A percentile compares a stretch with the other conserved stretches of the same genome.
Conservation (phyloP, 805 yeast genomes). For the Middelhovenomyces tepae region DNA sequence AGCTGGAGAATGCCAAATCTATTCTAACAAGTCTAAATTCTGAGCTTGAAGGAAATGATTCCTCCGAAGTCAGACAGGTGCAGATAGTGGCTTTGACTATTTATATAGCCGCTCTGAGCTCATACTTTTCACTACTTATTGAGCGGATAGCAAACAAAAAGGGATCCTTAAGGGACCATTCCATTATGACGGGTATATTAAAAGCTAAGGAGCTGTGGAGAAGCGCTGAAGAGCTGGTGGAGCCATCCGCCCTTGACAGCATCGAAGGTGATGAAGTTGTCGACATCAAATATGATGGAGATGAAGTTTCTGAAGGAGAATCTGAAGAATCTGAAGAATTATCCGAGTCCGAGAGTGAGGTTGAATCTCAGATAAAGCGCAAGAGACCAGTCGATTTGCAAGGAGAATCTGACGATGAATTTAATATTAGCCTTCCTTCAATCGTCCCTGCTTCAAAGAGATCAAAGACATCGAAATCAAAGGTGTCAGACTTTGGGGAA, state of each 20-base stretch:
- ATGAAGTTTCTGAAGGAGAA: slow-evolving; percentile 3
- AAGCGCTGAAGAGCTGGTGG: slow-evolving; percentile 52
- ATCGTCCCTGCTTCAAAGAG: slow-evolving; percentile 37
- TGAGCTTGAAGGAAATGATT: slow-evolving; percentile 11
- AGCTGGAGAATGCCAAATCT: slow-evolving; percentile 37
- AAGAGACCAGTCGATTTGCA: slow-evolving; percentile 11
- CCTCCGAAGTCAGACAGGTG: slow-evolving; percentile 24
- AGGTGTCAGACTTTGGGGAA: slow-evolving; percentile 43
- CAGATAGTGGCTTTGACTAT: slow-evolving; percentile 66
- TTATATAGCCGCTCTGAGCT: slow-evolving; percentile 67
- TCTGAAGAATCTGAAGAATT: slow-evolving; percentile 7
- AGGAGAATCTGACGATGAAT: slow-evolving; percentile 27
- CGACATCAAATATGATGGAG: slow-evolving; percentile 18
- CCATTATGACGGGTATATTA: slow-evolving; percentile 80
- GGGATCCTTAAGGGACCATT: slow-evolving; percentile 68
- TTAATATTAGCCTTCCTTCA: slow-evolving; percentile 44
- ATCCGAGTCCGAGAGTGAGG: slow-evolving; percentile 9
- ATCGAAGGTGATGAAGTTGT: slow-evolving; percentile 20
- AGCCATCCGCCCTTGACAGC: no score
- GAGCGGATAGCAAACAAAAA: slow-evolving; percentile 48
- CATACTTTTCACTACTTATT: slow-evolving; percentile 69
- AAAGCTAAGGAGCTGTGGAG: slow-evolving; percentile 84
- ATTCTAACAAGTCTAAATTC: slow-evolving; percentile 16
- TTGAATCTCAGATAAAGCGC: slow-evolving; percentile 2
- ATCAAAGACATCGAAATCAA: slow-evolving; percentile 28